phyloP scores from a whole-genome alignment of 1,284 basidiomycete genomes.

The Chondrostereum purpureum region DNA sequence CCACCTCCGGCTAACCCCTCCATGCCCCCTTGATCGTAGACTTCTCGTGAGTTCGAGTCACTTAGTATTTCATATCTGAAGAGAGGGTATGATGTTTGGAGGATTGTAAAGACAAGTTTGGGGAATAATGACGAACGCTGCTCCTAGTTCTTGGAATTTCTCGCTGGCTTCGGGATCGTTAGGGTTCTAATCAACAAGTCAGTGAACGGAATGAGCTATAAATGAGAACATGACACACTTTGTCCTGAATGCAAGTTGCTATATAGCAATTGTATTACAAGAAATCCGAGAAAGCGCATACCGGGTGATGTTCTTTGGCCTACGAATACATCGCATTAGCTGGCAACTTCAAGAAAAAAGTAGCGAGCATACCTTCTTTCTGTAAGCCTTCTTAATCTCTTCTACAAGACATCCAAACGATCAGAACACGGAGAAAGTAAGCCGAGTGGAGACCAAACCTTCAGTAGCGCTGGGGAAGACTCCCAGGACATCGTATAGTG shows the following conservation, averaged over 20 bases:
- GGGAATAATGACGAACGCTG: constrained; percentile 53
- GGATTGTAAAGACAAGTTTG: constrained; percentile 6
- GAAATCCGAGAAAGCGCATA: constrained; percentile 34
- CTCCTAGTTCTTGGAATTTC: constrained; percentile 84
- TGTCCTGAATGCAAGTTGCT: constrained; percentile 41
- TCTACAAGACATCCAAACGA: constrained; percentile 34
- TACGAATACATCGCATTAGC: constrained; percentile 32
- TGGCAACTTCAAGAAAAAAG: constrained; percentile 12
- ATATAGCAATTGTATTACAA: constrained; percentile 4
- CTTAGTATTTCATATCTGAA: constrained; percentile 80
- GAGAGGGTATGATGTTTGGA: constrained; percentile 4
- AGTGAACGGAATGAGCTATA: constrained; percentile 3
- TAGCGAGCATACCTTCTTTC: constrained; percentile 64
- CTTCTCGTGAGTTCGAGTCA: constrained; percentile 68
- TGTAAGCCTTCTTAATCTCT: constrained; percentile 91
- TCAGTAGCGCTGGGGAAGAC: constrained; percentile 63
- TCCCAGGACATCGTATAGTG: constrained; percentile 77
- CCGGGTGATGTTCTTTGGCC: constrained; percentile 89
- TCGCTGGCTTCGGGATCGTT: constrained; percentile 72
- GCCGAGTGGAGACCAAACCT: constrained; percentile 35
- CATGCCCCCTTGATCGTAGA: constrained; percentile 81
- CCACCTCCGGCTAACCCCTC: constrained; percentile 51
- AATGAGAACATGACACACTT: constrained; percentile 34
- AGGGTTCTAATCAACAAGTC: constrained; percentile 54
- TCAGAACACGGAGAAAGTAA: constrained; percentile 4